Percentiles rank a stretch among this genome's conserved stretches.
Evolutionary conservation across 768 basidiomycete genomes (phyloP).

Genomic region (Amanita rubescens): DNA sequence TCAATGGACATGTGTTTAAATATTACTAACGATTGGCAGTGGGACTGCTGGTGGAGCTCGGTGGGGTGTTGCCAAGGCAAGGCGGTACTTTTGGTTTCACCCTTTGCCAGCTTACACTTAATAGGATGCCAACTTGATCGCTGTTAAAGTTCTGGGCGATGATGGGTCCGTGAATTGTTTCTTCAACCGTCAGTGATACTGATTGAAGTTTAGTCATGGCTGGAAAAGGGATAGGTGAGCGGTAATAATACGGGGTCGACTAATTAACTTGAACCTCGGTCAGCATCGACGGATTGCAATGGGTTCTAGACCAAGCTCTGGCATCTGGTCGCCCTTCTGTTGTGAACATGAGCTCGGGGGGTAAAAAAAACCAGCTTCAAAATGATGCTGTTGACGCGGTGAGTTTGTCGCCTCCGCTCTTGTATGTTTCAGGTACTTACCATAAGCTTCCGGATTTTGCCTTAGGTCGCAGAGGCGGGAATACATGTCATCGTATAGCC

Average conservation of each 20-base stretch:
- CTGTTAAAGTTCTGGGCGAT: slow-evolving; percentile 36
- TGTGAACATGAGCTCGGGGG: slow-evolving; percentile 31
- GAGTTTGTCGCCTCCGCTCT: slow-evolving; percentile 14
- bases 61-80: slow-evolving; percentile 13
- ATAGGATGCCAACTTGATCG: slow-evolving; percentile 24
- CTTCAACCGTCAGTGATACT: neutral
- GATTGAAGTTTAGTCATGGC: neutral
- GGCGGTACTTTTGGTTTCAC: neutral
- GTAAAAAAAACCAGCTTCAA: slow-evolving; percentile 18
- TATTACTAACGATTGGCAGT: neutral
- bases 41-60: slow-evolving; percentile 10
- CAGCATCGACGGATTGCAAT: slow-evolving; percentile 27
- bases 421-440: slow-evolving; percentile 6
- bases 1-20: neutral
- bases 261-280: neutral
- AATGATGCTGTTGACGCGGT: slow-evolving; percentile 25
- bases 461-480: neutral
- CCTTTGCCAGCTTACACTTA: slow-evolving; percentile 17
- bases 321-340: slow-evolving; percentile 23
- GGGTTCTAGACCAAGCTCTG: slow-evolving; percentile 16
- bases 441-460: neutral
- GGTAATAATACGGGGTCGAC: neutral
- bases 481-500: neutral
- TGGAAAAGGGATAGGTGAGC: slow-evolving; percentile 16
- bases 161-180: slow-evolving; percentile 16